These are phyloP conservation scores for Otatea glauca DNA, from an alignment of 176 grass and related monocot species.

Conservation along the genomic window DNA sequence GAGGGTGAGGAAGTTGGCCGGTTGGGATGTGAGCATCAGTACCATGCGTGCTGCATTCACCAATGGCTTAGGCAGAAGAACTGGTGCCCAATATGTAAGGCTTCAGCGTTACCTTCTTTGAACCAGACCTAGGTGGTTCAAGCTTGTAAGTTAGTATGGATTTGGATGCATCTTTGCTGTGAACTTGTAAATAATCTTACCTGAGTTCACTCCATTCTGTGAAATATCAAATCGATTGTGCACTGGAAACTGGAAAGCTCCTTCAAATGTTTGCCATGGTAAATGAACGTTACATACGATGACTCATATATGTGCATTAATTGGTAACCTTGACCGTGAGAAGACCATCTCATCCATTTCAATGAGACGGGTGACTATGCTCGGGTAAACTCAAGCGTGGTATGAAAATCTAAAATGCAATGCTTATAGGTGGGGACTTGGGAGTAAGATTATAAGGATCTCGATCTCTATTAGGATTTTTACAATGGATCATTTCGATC, in stretches of 20 bases:
- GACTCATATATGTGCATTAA: not conserved
- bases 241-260: not conserved
- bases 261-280: not conserved
- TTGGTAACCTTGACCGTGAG: not conserved
- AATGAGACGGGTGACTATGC: too few relatives aligned
- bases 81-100: conserved; percentile 73
- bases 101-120: conserved; percentile 44
- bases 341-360: not conserved
- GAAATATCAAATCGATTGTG: not conserved
- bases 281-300: not conserved
- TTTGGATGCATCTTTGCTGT: not conserved
- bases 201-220: not conserved
- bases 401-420: not conserved
- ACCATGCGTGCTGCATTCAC: conserved; percentile 65
- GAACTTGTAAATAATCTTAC: conserved; percentile 19
- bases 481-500: not conserved
- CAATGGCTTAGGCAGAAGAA: conserved; percentile 80
- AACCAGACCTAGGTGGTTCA: conserved; percentile 3
- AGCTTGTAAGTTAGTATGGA: conserved; percentile 17
- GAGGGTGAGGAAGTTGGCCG: conserved; percentile 56
- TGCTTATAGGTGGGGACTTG: not conserved
- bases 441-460: too few relatives aligned
- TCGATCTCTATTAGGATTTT: not conserved
- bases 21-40: conserved; percentile 67
- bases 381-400: not conserved